Evolutionary conservation across 163 green algal genomes (phyloP), one percentile per base, ranked within the genome.

Genomic region (Scenedesmus sp.): DNA sequence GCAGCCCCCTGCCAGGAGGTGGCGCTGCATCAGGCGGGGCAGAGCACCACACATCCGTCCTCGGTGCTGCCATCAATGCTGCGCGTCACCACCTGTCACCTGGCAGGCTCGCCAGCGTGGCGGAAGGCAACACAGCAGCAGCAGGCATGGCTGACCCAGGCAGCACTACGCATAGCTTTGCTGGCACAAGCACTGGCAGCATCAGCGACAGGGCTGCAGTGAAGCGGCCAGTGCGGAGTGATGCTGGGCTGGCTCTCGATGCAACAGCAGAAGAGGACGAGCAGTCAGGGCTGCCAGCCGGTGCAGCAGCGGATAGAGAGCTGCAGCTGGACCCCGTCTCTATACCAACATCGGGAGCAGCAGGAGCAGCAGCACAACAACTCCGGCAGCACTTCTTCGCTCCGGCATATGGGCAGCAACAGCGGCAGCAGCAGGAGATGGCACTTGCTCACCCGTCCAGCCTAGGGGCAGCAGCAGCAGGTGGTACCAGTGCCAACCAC

Each of bases 401-500:
- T 43, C 35, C 15, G 35, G 35, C 7, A 16, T 35, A 46, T 15
- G 35, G 35, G 35, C 72, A 81, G 72, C 72, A 81, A 22, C 42
- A 59, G 76, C 37, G 42, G 68, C 68, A 83, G 68, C 70, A 65
- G 84, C 84, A n/a, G n/a, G n/a, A n/a, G n/a, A n/a, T n/a, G n/a
- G n/a, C 59, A 65, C 84, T 65, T 1, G 12, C 20, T 16, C 59
- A 72, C 59, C 59, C 33, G 59, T 20, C 2, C 59, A 72, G 24
- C 59, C 59, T 72, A 33, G 59, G 59, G 20, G 59, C 59, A 12
- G 59, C 59, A 72, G 22, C 59, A 61, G 51, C 5, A 22, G 51
- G 51, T 61, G 9, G 51, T 72, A 33, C 33, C 24, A 5, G 33
- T 82, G 73, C 18, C 73, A 46, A 15, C 73, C 12, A 46, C 73